phyloP scores from a whole-genome alignment of 1,139 yeast genomes.

The Saccharomycopsis hybrid region DNA sequence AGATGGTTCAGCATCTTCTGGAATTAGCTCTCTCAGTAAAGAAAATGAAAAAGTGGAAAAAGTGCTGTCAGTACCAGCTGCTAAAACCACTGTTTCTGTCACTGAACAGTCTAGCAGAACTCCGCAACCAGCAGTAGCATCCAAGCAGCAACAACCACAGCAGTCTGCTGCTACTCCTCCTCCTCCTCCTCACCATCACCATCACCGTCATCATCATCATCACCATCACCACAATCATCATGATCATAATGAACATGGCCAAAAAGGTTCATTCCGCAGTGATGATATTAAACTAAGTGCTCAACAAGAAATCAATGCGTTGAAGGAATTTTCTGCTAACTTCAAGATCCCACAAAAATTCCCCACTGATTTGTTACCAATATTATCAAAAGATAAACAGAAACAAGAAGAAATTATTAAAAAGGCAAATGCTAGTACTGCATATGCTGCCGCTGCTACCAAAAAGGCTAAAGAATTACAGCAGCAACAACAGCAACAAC shows the following conservation, averaged over 20 bases:
- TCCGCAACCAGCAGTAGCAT: not conserved
- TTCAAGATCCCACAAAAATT: conserved; percentile 71
- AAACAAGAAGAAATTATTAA: conserved; percentile 55
- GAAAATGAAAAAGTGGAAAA: no score
- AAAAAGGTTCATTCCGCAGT: not conserved
- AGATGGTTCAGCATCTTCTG: not conserved
- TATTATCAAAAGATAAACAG: conserved; percentile 58
- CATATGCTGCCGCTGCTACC: not conserved
- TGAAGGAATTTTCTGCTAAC: conserved; percentile 75
- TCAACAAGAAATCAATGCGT: conserved; percentile 62
- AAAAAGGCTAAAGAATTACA: no score
- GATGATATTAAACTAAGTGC: conserved; percentile 7
- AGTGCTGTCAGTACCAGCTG: no score
- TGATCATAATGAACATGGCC: not conserved
- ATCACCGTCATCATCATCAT: conserved; percentile 6
- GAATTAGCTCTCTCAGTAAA: not conserved
- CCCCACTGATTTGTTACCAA: conserved; percentile 74
- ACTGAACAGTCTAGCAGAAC: no score
- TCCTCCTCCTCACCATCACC: not conserved
- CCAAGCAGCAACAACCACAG: not conserved
- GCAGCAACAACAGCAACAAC: no score
- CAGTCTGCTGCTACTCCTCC: no score
- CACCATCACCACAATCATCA: not conserved
- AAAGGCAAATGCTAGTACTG: conserved; percentile 24
- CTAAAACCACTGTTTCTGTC: no score